These are phyloP conservation scores for Colletotrichum tabaci DNA, from an alignment of 2,329 filamentous ascomycete species.

Conservation along the genomic window DNA sequence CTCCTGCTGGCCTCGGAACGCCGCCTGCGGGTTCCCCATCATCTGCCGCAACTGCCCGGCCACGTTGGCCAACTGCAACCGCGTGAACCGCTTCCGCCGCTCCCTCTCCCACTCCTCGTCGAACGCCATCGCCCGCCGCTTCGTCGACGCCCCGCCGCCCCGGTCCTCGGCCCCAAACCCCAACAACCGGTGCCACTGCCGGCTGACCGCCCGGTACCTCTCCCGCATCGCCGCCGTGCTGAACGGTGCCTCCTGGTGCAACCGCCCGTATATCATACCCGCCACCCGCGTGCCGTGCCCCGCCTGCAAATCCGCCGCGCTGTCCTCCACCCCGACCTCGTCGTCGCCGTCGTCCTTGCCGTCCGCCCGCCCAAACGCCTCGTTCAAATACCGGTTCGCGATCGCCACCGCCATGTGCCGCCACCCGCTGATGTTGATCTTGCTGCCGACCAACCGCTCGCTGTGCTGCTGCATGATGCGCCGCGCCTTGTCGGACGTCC, in stretches of 20 bases:
- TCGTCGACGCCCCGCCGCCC: not conserved
- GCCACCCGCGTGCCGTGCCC: constrained; percentile 33
- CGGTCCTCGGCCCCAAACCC: constrained; percentile 24
- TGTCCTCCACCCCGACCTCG: not conserved
- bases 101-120: too few species aligned
- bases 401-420: constrained; percentile 26
- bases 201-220: constrained; percentile 39
- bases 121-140: too few species aligned
- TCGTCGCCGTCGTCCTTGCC: not conserved
- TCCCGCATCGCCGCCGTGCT: constrained; percentile 21
- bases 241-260: constrained; percentile 22
- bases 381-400: constrained; percentile 33
- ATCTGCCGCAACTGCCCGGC: constrained; percentile 30
- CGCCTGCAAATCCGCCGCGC: constrained; percentile 32
- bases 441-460: constrained; percentile 19
- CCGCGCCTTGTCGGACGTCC: constrained; percentile 28
- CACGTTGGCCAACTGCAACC: not conserved
- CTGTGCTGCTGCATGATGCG: constrained; percentile 27
- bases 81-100: too few species aligned
- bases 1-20: constrained; percentile 33
- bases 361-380: constrained; percentile 2
- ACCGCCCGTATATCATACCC: constrained; percentile 38
- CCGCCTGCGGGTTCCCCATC: constrained; percentile 5
- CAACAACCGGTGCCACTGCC: constrained; percentile 40
- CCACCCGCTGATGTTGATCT: constrained; percentile 8